Evolutionary conservation across 768 basidiomycete species (phyloP), one percentile per base, ranked within the genome.

Genomic region (Tubosaeta sp.): DNA sequence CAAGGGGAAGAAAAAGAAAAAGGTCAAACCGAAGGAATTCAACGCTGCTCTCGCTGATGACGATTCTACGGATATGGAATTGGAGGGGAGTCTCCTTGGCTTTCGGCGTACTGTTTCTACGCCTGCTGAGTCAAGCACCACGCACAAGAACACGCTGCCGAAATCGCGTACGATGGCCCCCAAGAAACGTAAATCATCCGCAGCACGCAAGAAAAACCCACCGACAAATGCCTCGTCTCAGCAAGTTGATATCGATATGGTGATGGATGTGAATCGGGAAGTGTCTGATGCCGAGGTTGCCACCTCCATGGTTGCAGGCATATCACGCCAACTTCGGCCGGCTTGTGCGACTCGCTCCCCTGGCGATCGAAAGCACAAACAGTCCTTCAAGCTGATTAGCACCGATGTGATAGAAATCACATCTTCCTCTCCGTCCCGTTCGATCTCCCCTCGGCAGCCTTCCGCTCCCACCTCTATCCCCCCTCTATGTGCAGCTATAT

Each of bases 31-130:
- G n/a, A 69, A 70, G 54, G 67, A 75, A 42, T 79, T 86, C 34
- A 78, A 84, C 27, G 66, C 66, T 5, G 29, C 60, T 3, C 77
- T 78, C 10, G 81, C 78, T 7, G 66, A 83, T 29, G 83, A 84
- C 52, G 87, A 89, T 53, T 83, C 85, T 6, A 78, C 76, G 21
- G 89, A 90, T 59, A 67, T 73, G 59, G 86, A 85, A 35, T 74
- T 90, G 13, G 82, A 84, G 56, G 76, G 77, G 3, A 84, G 80
- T 5, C 63, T 84, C 21, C 58, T 68, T 40, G 52, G 73, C 21
- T 64, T 67, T 54, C 80, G 79, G 34, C 77, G 86, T 35, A 76
- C 83, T 0, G 73, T 75, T 47, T 77, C 75, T 16, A 66, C 69
- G 3, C 81, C 86, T 16, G 69, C 62, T 9, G 64, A 69, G 29